Evolutionary conservation across 108 stramenopile genomes (phyloP).

Genomic region (Mediolabrus comicus): DNA sequence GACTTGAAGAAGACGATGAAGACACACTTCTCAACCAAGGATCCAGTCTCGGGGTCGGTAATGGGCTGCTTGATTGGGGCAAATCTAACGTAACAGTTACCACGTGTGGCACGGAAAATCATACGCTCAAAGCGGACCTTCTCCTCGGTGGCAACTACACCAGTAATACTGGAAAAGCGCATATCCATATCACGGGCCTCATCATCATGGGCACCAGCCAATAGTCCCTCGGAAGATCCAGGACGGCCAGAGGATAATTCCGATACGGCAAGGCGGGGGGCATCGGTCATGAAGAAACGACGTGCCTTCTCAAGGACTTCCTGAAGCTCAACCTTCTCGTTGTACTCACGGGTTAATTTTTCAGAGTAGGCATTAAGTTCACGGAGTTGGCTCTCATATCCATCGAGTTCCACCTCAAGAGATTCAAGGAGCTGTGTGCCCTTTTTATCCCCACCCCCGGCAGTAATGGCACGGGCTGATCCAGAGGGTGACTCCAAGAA

Average conservation of each 20-base stretch:
- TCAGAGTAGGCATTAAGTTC: conserved; percentile 94
- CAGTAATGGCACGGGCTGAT: conserved; percentile 21
- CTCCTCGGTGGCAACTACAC: conserved; percentile 91
- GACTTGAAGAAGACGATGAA: conserved; percentile 98
- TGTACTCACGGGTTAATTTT: conserved; percentile 95
- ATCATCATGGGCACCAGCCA: conserved; percentile 53
- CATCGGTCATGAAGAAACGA: conserved; percentile 89
- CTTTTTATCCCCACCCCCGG: conserved; percentile 40
- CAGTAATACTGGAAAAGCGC: conserved; percentile 94
- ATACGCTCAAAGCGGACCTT: conserved; percentile 93
- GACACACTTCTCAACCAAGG: conserved; percentile 85
- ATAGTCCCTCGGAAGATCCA: conserved; percentile 44
- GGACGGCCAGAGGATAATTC: conserved; percentile 45
- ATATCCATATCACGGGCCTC: conserved; percentile 86
- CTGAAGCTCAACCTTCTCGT: conserved; percentile 95
- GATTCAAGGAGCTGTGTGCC: conserved; percentile 81
- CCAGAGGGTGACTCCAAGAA: conserved; percentile 56
- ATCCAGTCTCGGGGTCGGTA: conserved; percentile 83
- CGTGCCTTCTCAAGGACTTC: conserved; percentile 94
- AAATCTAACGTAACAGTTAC: conserved; percentile 97
- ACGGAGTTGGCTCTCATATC: conserved; percentile 87
- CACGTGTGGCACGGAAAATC: conserved; percentile 95
- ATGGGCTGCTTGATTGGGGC: conserved; percentile 92
- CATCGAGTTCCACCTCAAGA: conserved; percentile 90
- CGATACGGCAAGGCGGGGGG: conserved; percentile 81